Evolutionary conservation across 2,329 filamentous ascomycete species (phyloP).

Genomic region (Fusarium tjaetaba): DNA sequence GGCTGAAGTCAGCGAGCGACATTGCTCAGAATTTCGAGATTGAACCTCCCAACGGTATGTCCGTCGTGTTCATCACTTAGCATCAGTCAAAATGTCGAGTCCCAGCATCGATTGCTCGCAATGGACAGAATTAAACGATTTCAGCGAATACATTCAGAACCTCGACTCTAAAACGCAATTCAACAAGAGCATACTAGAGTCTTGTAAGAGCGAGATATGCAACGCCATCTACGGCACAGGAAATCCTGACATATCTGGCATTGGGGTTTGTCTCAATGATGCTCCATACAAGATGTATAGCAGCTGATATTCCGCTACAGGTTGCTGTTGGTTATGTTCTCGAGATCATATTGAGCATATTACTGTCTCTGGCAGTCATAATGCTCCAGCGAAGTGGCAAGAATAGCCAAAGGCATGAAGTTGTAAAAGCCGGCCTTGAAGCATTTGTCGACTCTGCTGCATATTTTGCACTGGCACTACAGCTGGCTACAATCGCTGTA

Average conservation of each 20-base stretch:
- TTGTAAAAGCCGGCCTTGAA: neutral
- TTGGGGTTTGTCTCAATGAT: conserved; percentile 24
- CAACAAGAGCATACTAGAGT: neutral
- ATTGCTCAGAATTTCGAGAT: neutral
- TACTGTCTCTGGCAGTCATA: conserved; percentile 7
- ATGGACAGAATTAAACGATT: conserved; percentile 16
- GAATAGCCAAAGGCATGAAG: neutral
- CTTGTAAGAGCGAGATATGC: conserved; percentile 27
- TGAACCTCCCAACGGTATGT: neutral
- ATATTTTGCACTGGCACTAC: conserved; percentile 38
- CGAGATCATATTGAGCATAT: conserved; percentile 1
- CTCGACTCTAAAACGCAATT: conserved; percentile 8
- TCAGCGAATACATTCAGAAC: conserved; percentile 4
- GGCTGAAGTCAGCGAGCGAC: neutral
- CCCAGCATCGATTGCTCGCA: neutral
- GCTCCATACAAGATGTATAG: neutral
- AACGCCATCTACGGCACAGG: conserved; percentile 28
- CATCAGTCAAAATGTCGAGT: neutral
- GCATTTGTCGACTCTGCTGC: conserved; percentile 31
- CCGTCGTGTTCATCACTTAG: neutral
- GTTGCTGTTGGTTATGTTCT: conserved; percentile 24
- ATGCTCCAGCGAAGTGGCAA: neutral
- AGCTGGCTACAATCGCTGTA: conserved; percentile 34
- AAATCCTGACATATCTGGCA: conserved; percentile 39
- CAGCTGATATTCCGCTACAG: conserved; percentile 6